These are phyloP conservation scores for Haberlea rhodopensis DNA, from an alignment of 257 asterid species.

Conservation along the genomic window DNA sequence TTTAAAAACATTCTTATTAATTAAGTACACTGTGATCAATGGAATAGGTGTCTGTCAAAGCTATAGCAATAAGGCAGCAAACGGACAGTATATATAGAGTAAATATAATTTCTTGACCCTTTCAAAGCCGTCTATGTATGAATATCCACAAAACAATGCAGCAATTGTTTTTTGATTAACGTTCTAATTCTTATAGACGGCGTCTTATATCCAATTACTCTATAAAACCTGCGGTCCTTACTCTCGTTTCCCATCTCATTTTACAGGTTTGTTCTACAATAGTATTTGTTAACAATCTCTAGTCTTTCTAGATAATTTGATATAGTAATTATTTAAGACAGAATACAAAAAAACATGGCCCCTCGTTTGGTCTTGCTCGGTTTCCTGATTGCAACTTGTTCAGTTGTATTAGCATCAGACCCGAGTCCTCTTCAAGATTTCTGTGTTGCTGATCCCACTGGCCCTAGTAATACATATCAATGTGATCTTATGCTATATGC, in stretches of 20 bases:
- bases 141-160: not conserved
- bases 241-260: not conserved
- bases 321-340: no score
- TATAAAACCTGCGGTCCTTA: not conserved
- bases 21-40: not conserved
- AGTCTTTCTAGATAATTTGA: not conserved
- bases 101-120: not conserved
- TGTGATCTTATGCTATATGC: not conserved
- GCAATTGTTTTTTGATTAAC: no score
- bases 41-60: not conserved
- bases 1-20: no score
- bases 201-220: not conserved
- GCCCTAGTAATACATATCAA: constrained; percentile 17
- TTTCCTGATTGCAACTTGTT: constrained; percentile 12
- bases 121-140: not conserved
- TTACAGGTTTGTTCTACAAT: not conserved
- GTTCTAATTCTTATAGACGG: not conserved
- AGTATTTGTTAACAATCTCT: not conserved
- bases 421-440: constrained; percentile 36
- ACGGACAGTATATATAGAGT: not conserved
- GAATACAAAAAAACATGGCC: constrained; percentile 21
- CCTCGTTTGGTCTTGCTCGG: not conserved
- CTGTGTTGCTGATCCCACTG: constrained; percentile 24
- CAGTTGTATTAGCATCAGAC: constrained; percentile 24
- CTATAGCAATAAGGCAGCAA: not conserved